These are phyloP conservation scores for Phalaenopsis equestris DNA, from an alignment of 106 monocot genomes.

Conservation along the genomic window DNA sequence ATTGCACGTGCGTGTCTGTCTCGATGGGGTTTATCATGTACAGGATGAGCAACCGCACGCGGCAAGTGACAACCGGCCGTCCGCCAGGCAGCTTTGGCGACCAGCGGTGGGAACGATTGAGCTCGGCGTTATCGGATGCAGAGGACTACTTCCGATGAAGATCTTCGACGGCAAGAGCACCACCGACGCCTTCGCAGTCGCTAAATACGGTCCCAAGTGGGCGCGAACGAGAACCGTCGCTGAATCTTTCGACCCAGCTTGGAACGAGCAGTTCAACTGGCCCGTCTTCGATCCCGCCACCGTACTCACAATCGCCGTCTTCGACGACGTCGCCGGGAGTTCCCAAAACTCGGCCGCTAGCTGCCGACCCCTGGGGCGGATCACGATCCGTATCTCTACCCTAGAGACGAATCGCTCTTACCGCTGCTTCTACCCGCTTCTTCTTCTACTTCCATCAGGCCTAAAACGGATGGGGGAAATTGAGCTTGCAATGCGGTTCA, in stretches of 20 bases:
- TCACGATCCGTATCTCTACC: constrained; percentile 66
- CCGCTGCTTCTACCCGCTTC: constrained; percentile 53
- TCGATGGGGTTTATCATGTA: constrained; percentile 89
- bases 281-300: constrained; percentile 73
- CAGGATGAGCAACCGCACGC: constrained; percentile 52
- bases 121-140: constrained; percentile 76
- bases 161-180: constrained; percentile 46
- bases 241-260: constrained; percentile 55
- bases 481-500: constrained; percentile 74
- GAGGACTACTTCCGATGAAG: constrained; percentile 57
- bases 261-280: constrained; percentile 99
- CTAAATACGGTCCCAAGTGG: constrained; percentile 93
- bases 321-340: constrained; percentile 47
- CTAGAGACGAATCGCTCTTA: constrained; percentile 46
- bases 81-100: constrained; percentile 82
- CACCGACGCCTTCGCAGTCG: constrained; percentile 65
- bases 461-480: constrained; percentile 68
- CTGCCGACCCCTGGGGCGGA: constrained; percentile 53
- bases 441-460: constrained; percentile 41
- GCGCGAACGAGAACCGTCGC: constrained; percentile 66
- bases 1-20: constrained; percentile 69
- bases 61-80: constrained; percentile 80
- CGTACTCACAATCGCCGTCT: constrained; percentile 69
- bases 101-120: constrained; percentile 59
- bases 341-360: constrained; percentile 18